Percentiles rank a stretch among this genome's conserved stretches.
phyloP scores from a whole-genome alignment of 192 early-diverging fungal genomes.

The Linnemannia schmuckeri region DNA sequence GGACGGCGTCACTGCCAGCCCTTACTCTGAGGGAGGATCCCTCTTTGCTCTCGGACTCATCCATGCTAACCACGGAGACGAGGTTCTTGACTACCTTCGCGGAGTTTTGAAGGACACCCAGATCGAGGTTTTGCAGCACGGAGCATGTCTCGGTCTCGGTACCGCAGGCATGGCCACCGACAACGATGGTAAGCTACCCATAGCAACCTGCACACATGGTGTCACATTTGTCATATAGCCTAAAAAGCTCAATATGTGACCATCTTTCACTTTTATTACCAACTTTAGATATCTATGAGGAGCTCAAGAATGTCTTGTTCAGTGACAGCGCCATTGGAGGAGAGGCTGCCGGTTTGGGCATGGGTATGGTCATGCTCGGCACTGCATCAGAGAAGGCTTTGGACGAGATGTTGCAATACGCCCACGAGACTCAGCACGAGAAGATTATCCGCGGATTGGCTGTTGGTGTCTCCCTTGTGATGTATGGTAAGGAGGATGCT shows the following conservation, averaged over 20 bases:
- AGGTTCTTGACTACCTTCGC: conserved; percentile 85
- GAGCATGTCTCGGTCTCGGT: conserved; percentile 94
- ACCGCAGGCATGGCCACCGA: conserved; percentile 97
- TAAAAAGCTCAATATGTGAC: not conserved
- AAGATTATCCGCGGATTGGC: conserved; percentile 99
- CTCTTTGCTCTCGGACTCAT: conserved; percentile 98
- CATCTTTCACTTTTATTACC: not conserved
- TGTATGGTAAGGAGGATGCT: conserved; percentile 97
- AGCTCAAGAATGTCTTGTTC: conserved; percentile 89
- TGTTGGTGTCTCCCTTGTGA: conserved; percentile 93
- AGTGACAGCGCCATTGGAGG: conserved; percentile 97
- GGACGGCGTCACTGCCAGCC: conserved; percentile 86
- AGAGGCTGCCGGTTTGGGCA: conserved; percentile 95
- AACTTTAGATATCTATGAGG: conserved; percentile 81
- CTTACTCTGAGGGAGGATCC: conserved; percentile 97
- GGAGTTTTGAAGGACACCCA: conserved; percentile 84
- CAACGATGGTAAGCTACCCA: conserved; percentile 71
- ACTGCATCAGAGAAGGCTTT: conserved; percentile 84
- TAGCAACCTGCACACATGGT: not conserved
- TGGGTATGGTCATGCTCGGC: conserved; percentile 98
- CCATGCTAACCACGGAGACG: conserved; percentile 93
- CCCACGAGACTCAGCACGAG: conserved; percentile 98
- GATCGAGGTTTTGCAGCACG: conserved; percentile 95
- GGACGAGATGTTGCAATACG: conserved; percentile 97
- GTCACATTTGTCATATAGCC: not conserved